Percentiles rank a stretch among this genome's conserved stretches.
Conservation (phyloP, 768 basidiomycete genomes). For the Tricholoma furcatifolium region DNA sequence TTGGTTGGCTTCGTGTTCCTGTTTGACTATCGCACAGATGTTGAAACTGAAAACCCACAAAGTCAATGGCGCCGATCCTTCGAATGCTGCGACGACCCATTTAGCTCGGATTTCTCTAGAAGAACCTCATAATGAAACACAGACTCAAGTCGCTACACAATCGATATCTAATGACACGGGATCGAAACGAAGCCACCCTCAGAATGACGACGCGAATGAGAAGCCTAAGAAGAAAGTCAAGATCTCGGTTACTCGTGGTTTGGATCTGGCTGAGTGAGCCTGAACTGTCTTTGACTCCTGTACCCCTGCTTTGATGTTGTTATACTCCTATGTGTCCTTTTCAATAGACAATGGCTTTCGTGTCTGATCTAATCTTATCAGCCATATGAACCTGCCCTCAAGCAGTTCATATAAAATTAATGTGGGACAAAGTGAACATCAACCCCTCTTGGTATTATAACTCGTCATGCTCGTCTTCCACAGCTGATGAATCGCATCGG, state of each 20-base stretch:
- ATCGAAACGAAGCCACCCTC: constrained; percentile 34
- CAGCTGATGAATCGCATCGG: constrained; percentile 39
- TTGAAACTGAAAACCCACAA: constrained; percentile 9
- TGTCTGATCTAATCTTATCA: constrained; percentile 10
- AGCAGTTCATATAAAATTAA: constrained; percentile 11
- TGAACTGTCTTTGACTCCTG: too few species aligned
- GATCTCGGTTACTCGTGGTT: constrained; percentile 64
- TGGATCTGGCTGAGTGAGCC: constrained; percentile 74
- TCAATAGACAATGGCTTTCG: neutral
- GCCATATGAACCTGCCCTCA: constrained; percentile 21
- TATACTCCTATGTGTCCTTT: neutral
- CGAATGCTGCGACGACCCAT: constrained; percentile 8
- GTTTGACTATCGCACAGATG: constrained; percentile 1
- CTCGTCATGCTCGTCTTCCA: constrained; percentile 33
- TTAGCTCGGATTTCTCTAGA: neutral
- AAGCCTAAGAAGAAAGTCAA: constrained; percentile 61
- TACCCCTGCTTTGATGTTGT: neutral
- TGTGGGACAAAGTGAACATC: neutral
- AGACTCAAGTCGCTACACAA: constrained; percentile 36
- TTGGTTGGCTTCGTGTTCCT: neutral
- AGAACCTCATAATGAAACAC: constrained; percentile 23
- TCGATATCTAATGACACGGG: constrained; percentile 19
- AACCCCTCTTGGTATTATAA: constrained; percentile 44
- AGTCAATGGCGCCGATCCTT: constrained; percentile 8
- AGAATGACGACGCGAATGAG: constrained; percentile 19